phyloP scores from a whole-genome alignment of 2,329 filamentous ascomycete species.

The Colletotrichum echinochloae region DNA sequence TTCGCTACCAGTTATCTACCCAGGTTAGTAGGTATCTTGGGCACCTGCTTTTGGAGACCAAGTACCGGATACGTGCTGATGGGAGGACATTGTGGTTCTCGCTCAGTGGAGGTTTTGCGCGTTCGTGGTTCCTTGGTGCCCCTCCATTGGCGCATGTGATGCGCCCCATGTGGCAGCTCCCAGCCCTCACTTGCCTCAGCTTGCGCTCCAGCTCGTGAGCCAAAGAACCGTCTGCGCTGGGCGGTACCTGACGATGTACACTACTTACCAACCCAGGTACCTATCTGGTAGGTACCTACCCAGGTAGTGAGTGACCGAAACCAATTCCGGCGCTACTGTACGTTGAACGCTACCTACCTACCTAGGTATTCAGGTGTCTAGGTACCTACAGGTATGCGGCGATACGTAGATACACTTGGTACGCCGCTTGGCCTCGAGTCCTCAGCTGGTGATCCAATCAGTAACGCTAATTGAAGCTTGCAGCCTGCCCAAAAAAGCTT shows the following conservation, averaged over 20 bases:
- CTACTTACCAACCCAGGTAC: background rate
- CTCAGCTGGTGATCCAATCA: slow-evolving; percentile 31
- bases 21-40: background rate
- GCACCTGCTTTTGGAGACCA: background rate
- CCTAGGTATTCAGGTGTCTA: background rate
- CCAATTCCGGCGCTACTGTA: background rate
- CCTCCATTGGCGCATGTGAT: slow-evolving; percentile 41
- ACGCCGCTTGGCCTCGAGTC: background rate
- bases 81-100: slow-evolving; percentile 14
- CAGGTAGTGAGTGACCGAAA: background rate
- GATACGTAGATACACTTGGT: background rate
- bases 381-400: background rate
- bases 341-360: background rate
- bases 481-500: slow-evolving; percentile 30
- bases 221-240: slow-evolving; percentile 4
- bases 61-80: slow-evolving; percentile 20
- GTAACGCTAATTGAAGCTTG: background rate
- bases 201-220: slow-evolving; percentile 3
- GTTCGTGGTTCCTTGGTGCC: slow-evolving; percentile 37
- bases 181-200: slow-evolving; percentile 39
- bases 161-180: slow-evolving; percentile 39
- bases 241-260: background rate
- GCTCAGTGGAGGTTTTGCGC: slow-evolving; percentile 27
- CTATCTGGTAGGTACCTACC: too few relatives aligned
- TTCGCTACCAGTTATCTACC: too few relatives aligned